Evolutionary conservation across 2,329 filamentous ascomycete species (phyloP).

Genomic region (Rhinocladiella similis): DNA sequence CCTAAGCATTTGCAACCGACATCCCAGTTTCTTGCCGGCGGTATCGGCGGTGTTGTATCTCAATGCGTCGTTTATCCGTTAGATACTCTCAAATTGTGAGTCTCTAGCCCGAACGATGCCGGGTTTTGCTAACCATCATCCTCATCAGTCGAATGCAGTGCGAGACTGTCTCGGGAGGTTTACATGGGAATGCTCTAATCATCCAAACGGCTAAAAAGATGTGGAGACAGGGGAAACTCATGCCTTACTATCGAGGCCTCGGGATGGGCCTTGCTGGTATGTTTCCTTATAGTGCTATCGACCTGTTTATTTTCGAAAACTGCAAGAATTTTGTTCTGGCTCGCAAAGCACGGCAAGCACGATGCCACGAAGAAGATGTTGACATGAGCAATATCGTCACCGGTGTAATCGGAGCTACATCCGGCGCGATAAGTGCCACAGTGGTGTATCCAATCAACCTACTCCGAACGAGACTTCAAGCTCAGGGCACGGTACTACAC

Average conservation of each 20-base stretch:
- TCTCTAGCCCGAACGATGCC: conserved; percentile 19
- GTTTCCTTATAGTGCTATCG: conserved; percentile 97
- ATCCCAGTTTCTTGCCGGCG: conserved; percentile 89
- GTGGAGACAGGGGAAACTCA: conserved; percentile 72
- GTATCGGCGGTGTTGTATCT: conserved; percentile 88
- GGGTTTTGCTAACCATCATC: background rate
- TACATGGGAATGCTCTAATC: conserved; percentile 80
- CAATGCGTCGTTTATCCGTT: conserved; percentile 91
- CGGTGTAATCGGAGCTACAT: conserved; percentile 85
- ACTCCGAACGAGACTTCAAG: conserved; percentile 86
- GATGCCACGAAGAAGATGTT: conserved; percentile 80
- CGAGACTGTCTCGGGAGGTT: conserved; percentile 82
- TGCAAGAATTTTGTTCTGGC: conserved; percentile 73
- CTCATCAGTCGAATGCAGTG: conserved; percentile 77
- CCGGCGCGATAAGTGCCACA: conserved; percentile 88
- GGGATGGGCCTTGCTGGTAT: conserved; percentile 93
- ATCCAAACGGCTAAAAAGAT: conserved; percentile 82
- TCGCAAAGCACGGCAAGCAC: conserved; percentile 67
- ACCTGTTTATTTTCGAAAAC: conserved; percentile 92
- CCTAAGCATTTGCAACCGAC: conserved; percentile 74
- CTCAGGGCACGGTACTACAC: conserved; percentile 90
- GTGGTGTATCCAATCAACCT: conserved; percentile 95
- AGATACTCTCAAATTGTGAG: conserved; percentile 66
- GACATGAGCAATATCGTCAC: conserved; percentile 78
- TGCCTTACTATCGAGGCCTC: conserved; percentile 84